Percentiles rank a stretch among this genome's conserved stretches.
These are phyloP conservation scores for Rhizopus arrhizus DNA, from an alignment of 371 early-diverging fungal species.

Conservation along the genomic window DNA sequence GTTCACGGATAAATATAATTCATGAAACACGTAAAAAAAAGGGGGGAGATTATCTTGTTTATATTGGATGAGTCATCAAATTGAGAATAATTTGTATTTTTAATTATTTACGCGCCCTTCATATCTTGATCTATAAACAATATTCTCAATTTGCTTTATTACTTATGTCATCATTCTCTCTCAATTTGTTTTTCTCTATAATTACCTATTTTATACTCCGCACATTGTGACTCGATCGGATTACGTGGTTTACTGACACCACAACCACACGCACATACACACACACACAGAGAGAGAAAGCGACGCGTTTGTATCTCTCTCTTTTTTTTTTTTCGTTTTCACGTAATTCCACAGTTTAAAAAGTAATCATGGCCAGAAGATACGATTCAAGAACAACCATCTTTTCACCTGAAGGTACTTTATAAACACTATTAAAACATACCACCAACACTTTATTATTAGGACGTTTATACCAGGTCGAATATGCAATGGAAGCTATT, in stretches of 20 bases:
- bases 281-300: too few relatives aligned
- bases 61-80: too few relatives aligned
- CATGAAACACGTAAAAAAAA: too few relatives aligned
- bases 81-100: too few relatives aligned
- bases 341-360: background rate
- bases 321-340: slow-evolving; percentile 8
- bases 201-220: background rate
- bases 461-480: slow-evolving; percentile 99
- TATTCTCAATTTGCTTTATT: too few relatives aligned
- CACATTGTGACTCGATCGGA: slow-evolving; percentile 2
- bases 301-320: slow-evolving; percentile 1
- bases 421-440: background rate
- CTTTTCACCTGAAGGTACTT: slow-evolving; percentile 96
- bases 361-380: slow-evolving; percentile 79
- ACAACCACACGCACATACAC: too few relatives aligned
- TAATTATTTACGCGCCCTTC: too few relatives aligned
- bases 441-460: background rate
- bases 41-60: too few relatives aligned
- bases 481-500: slow-evolving; percentile 99
- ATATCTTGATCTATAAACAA: too few relatives aligned
- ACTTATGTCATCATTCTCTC: too few relatives aligned
- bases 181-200: too few relatives aligned
- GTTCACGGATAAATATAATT: too few relatives aligned
- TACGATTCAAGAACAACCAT: slow-evolving; percentile 98
- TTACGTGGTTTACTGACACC: background rate